Conservation (phyloP, 2,329 filamentous ascomycete genomes). For the Lachnellula cervina region DNA sequence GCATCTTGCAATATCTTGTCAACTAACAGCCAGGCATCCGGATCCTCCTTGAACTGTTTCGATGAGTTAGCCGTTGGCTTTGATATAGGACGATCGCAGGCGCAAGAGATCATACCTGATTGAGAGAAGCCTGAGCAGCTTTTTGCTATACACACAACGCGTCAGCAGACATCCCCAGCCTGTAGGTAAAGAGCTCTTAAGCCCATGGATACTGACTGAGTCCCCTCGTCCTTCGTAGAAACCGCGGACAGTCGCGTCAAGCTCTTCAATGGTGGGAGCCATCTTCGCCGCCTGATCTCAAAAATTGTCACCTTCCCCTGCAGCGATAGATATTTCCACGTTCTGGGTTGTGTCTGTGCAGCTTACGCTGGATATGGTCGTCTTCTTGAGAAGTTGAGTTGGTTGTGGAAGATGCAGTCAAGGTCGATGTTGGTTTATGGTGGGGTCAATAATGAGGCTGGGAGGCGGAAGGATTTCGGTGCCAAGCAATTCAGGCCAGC, state of each 20-base stretch:
- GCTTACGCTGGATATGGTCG: slow-evolving; percentile 23
- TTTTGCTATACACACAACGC: slow-evolving; percentile 68
- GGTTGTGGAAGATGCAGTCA: slow-evolving; percentile 18
- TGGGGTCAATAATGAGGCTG: slow-evolving; percentile 7
- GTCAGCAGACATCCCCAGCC: slow-evolving; percentile 33
- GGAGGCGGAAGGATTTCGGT: not conserved
- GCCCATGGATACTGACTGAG: slow-evolving; percentile 55
- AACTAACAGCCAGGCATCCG: slow-evolving; percentile 94
- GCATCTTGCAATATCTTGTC: slow-evolving; percentile 95
- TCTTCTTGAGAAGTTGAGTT: slow-evolving; percentile 13
- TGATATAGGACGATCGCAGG: slow-evolving; percentile 7
- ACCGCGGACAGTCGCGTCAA: slow-evolving; percentile 91
- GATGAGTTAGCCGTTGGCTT: slow-evolving; percentile 19
- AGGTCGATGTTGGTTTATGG: slow-evolving; percentile 14
- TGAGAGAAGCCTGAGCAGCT: slow-evolving; percentile 85
- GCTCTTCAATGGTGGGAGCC: slow-evolving; percentile 78
- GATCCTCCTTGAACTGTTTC: slow-evolving; percentile 92
- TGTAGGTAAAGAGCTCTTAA: slow-evolving; percentile 1
- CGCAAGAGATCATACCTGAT: slow-evolving; percentile 62
- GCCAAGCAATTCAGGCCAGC: not conserved
- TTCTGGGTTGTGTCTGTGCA: slow-evolving; percentile 17
- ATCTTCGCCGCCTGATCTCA: slow-evolving; percentile 42
- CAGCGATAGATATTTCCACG: slow-evolving; percentile 17
- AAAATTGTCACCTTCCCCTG: slow-evolving; percentile 21
- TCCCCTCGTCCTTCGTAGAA: slow-evolving; percentile 98